A percentile compares a stretch with the other conserved stretches of the same genome.
Conservation (phyloP, 805 yeast genomes). For the Ogataea nitratoaversa region DNA sequence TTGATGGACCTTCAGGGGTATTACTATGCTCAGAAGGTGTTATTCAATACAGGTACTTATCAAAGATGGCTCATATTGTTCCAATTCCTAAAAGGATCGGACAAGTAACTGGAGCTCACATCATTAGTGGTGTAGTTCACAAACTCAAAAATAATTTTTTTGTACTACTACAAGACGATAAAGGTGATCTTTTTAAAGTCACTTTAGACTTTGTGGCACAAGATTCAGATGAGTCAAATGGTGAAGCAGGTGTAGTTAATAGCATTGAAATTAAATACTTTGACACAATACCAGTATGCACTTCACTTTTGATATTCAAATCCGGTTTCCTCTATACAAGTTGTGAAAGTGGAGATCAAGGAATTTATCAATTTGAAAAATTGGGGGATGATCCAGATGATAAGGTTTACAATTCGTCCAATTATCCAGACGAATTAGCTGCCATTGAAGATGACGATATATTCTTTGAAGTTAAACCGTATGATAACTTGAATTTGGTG, state of each 20-base stretch:
- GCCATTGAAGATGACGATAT: slow-evolving; percentile 21
- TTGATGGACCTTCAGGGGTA: slow-evolving; percentile 69
- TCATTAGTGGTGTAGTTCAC: slow-evolving; percentile 62
- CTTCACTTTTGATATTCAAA: slow-evolving; percentile 54
- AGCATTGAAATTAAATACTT: slow-evolving; percentile 59
- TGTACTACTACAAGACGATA: slow-evolving; percentile 60
- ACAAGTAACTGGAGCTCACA: slow-evolving; percentile 25
- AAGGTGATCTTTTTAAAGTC: slow-evolving; percentile 75
- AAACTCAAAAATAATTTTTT: slow-evolving; percentile 61
- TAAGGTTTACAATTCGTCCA: slow-evolving; percentile 29
- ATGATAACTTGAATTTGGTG: slow-evolving; percentile 57
- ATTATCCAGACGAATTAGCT: slow-evolving; percentile 32
- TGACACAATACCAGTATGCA: slow-evolving; percentile 66
- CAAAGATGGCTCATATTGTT: slow-evolving; percentile 32
- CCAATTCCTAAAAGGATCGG: slow-evolving; percentile 52
- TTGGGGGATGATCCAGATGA: slow-evolving; percentile 54
- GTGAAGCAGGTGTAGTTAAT: slow-evolving; percentile 33
- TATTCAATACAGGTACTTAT: slow-evolving; percentile 47
- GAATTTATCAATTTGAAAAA: slow-evolving; percentile 72
- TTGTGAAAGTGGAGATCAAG: slow-evolving; percentile 57
- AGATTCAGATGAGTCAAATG: slow-evolving; percentile 35
- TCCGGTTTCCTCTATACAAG: slow-evolving; percentile 75
- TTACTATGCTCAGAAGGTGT: slow-evolving; percentile 57
- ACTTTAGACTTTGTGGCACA: slow-evolving; percentile 42
- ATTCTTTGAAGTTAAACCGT: slow-evolving; percentile 30